Base-by-base conservation (phyloP, 495 filamentous ascomycete species). In the Cladorrhinum samala region DNA sequence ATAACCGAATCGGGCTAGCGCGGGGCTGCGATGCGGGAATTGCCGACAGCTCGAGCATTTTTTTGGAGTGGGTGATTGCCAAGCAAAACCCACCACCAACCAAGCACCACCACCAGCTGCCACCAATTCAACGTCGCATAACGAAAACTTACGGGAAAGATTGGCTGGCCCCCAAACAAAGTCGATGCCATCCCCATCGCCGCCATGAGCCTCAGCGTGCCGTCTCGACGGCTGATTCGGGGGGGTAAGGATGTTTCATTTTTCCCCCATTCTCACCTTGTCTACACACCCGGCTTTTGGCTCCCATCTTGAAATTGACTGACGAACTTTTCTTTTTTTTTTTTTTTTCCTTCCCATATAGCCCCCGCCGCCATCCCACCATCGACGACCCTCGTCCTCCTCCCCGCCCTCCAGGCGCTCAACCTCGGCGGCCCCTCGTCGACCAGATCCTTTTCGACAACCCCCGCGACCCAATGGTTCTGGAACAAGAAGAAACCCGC, bases 141-240 rank as follows among this genome's bases (percentile, higher is more conserved):
- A n/a, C n/a, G n/a, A n/a, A n/a, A n/a, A n/a, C n/a, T n/a, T n/a
- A n/a, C n/a, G n/a, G n/a, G n/a, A n/a, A n/a, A n/a, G n/a, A n/a
- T n/a, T n/a, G n/a, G n/a, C n/a, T n/a, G n/a, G n/a, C n/a, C n/a
- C n/a, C n/a, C n/a, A n/a, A n/a, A n/a, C n/a, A 37, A 42, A 43
- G 49, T 59, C 54, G 30, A 65, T 63, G 64, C 55, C 50, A 58
- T 49, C 45, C 46, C 50, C 50, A 56, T 55, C 60, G 62, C 55
- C 63, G 65, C 58, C 56, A 76, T 76, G 73, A 75, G 62, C 57
- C 56, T 75, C 60, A 70, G 67, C 52, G 44, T 74, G 50, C 72
- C 73, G 57, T 68, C 69, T 43, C 60, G 72, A 60, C 69, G 66
- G 69, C 65, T 70, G 53, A 57, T 68, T 52, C 55, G 60, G 55